These are phyloP conservation scores for Cicer pinnatifidum DNA, from an alignment of 306 rosid species.

Conservation along the genomic window DNA sequence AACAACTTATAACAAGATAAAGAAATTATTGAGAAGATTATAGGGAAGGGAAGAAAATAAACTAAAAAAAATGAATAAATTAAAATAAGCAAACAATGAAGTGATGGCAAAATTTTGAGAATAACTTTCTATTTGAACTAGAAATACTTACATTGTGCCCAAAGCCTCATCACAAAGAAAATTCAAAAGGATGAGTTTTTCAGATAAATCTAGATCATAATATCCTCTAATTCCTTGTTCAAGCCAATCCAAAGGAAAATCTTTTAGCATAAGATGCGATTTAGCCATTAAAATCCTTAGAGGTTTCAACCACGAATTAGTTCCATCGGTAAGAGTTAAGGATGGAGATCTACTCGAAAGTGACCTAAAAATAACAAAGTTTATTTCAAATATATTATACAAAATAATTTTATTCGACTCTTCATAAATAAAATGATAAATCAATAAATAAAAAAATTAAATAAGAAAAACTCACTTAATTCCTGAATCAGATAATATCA, in stretches of 20 bases:
- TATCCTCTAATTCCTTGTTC: constrained; percentile 39
- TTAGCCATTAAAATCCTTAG: constrained; percentile 32
- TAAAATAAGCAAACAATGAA: neutral
- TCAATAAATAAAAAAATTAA: neutral
- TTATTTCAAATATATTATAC: neutral
- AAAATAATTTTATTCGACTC: neutral
- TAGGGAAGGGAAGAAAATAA: neutral
- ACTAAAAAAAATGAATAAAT: neutral
- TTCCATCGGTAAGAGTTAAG: constrained; percentile 26
- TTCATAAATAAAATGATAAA: neutral
- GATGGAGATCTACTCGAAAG: constrained; percentile 42
- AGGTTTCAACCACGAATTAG: constrained; percentile 48
- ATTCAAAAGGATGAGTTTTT: constrained; percentile 47
- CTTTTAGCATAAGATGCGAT: constrained; percentile 36
- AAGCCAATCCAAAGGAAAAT: constrained; percentile 45
- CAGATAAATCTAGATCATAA: constrained; percentile 41
- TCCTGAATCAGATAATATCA: constrained; percentile 45
- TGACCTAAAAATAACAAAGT: neutral
- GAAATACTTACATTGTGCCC: constrained; percentile 47
- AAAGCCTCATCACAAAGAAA: constrained; percentile 56
- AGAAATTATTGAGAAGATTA: neutral
- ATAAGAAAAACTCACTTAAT: constrained; percentile 30
- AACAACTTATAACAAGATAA: constrained; percentile 36
- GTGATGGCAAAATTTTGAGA: neutral
- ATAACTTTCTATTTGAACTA: constrained; percentile 5